Percentiles rank a stretch among this genome's conserved stretches.
These are phyloP conservation scores for Paxillus ammoniavirescens DNA, from an alignment of 768 basidiomycete genomes.

Conservation along the genomic window DNA sequence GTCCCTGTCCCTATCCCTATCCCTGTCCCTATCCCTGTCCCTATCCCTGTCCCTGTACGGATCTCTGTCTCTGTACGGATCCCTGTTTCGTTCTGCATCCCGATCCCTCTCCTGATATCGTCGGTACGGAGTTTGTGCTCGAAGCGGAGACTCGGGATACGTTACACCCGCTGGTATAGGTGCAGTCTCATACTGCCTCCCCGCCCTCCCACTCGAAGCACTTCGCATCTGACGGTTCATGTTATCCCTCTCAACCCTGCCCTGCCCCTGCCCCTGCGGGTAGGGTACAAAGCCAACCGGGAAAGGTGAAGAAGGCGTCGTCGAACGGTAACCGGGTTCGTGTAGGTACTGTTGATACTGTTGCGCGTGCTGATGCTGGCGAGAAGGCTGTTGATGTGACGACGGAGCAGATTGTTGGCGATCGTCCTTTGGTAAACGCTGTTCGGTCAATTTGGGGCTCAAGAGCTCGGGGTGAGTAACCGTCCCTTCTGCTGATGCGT, in stretches of 20 bases:
- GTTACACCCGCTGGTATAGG: slow-evolving; percentile 26
- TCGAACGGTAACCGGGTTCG: slow-evolving; percentile 10
- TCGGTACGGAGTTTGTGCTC: slow-evolving; percentile 25
- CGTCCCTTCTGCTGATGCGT: slow-evolving; percentile 28
- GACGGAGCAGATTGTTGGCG: slow-evolving; percentile 1
- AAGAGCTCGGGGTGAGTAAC: slow-evolving; percentile 40
- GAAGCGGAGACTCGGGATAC: slow-evolving; percentile 26
- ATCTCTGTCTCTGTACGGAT: neutral
- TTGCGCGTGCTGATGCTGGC: neutral
- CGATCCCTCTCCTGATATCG: slow-evolving; percentile 1
- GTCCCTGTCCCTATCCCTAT: neutral
- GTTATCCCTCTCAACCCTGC: neutral
- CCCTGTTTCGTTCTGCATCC: neutral
- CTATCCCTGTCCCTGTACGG: neutral
- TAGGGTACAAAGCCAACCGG: slow-evolving; percentile 22
- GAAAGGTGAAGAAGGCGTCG: slow-evolving; percentile 9
- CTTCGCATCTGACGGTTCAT: slow-evolving; percentile 11
- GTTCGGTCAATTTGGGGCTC: slow-evolving; percentile 41
- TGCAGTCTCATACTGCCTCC: slow-evolving; percentile 21
- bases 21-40: neutral
- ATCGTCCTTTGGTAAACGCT: slow-evolving; percentile 23
- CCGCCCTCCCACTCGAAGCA: slow-evolving; percentile 2
- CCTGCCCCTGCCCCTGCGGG: neutral
- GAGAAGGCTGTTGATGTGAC: neutral
- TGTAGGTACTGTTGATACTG: neutral